Base-by-base conservation (phyloP, 305 asterid genomes). In the Rubia tinctorum region DNA sequence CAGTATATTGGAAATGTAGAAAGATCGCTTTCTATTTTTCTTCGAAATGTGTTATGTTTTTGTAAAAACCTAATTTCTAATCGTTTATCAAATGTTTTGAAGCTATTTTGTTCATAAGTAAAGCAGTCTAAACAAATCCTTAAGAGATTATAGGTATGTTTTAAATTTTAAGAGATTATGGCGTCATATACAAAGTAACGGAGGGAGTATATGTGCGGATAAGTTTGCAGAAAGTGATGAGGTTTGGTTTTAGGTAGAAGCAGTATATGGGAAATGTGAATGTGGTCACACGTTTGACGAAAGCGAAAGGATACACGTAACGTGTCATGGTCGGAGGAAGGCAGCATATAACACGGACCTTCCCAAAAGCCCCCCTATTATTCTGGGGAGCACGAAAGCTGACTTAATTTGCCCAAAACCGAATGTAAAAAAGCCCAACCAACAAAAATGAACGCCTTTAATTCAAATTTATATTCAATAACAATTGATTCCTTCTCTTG, bases 201-300 rank as follows among this genome's bases (percentile, higher is more conserved):
- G n/a, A n/a, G n/a, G n/a, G n/a, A n/a, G n/a, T n/a, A n/a, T n/a
- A n/a, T n/a, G n/a, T n/a, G n/a, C n/a, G n/a, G n/a, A n/a, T n/a
- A n/a, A n/a, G n/a, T 88, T 90, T 90, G 82, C 75, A 84, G 69
- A 90, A 88, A 90, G 91, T 81, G 80, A 80, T 75, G 71, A 80
- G 30, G 73, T 82, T 82, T 83, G 80, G 85, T 76, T 83, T 80
- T 67, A 42, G 40, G 2, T 30, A 30, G 34, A 30, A 30, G 1
- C 56, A 51, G 60, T 9, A 53, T 53, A 73, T 37, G 70, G 43
- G 4, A 4, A 64, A 74, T 63, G 67, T 63, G 80, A n/a, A n/a
- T n/a, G n/a, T n/a, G n/a, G 79, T 65, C 68, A 75, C 75, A 23
- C 64, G 77, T 81, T 83, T 81, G 78, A 66, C 66, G 84, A 81